These are phyloP conservation scores for Tricholoma furcatifolium DNA, from an alignment of 768 basidiomycete genomes.

Conservation along the genomic window DNA sequence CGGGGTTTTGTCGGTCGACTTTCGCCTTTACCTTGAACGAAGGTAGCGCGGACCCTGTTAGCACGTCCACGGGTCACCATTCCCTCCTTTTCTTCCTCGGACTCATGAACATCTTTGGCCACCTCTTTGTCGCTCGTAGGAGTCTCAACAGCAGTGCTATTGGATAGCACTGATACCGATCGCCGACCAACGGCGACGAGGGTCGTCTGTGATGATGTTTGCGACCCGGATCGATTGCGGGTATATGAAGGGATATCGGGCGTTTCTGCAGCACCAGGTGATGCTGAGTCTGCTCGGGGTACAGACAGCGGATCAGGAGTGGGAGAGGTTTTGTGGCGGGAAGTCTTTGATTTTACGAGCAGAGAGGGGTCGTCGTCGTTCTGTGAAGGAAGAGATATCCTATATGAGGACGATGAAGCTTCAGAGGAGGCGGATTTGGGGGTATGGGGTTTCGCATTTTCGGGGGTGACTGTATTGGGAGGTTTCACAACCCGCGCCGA, in stretches of 20 bases:
- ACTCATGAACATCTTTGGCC: constrained; percentile 20
- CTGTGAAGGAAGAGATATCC: constrained; percentile 1
- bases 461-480: background rate
- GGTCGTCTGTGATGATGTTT: constrained; percentile 37
- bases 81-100: constrained; percentile 21
- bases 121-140: constrained; percentile 14
- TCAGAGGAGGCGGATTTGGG: background rate
- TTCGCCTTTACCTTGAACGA: constrained; percentile 4
- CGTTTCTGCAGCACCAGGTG: constrained; percentile 8
- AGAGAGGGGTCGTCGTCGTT: background rate
- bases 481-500: constrained; percentile 11
- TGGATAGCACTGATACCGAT: constrained; percentile 38
- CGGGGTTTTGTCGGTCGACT: constrained; percentile 8
- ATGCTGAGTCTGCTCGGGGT: constrained; percentile 8
- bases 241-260: constrained; percentile 25
- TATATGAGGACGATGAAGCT: constrained; percentile 3
- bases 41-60: constrained; percentile 12
- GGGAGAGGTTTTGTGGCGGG: constrained; percentile 3
- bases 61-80: constrained; percentile 40
- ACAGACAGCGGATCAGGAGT: constrained; percentile 12
- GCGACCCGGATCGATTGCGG: constrained; percentile 37
- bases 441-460: constrained; percentile 8
- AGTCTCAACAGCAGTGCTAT: constrained; percentile 34
- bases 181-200: constrained; percentile 29
- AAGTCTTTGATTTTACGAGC: background rate